These are phyloP conservation scores for Aspergillus campestris DNA, from an alignment of 495 filamentous ascomycete species.

Conservation along the genomic window DNA sequence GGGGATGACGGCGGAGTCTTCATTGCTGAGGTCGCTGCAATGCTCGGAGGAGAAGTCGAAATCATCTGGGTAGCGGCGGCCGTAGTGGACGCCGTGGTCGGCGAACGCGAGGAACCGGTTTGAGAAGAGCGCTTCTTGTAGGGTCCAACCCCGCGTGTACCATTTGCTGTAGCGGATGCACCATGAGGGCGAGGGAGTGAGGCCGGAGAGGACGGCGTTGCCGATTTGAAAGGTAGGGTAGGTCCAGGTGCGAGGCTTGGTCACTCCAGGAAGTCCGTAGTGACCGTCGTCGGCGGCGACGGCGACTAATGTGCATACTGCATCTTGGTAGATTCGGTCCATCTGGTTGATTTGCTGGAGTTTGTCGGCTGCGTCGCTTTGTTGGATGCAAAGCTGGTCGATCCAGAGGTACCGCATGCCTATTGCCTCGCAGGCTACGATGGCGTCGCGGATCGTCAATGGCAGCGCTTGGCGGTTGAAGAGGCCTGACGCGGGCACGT, in stretches of 20 bases:
- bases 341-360: constrained; percentile 3
- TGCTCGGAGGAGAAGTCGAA: background rate
- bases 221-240: background rate
- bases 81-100: background rate
- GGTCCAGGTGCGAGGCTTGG: background rate
- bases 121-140: background rate
- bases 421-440: constrained; percentile 8
- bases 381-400: constrained; percentile 16
- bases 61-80: background rate
- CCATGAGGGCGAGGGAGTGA: background rate
- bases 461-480: constrained; percentile 4
- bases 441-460: constrained; percentile 17
- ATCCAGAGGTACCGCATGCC: constrained; percentile 20
- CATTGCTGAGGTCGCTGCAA: background rate
- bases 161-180: background rate
- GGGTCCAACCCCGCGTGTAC: background rate
- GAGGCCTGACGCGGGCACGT: background rate
- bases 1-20: background rate
- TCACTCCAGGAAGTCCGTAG: constrained; percentile 1
- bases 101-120: background rate
- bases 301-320: background rate
- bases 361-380: constrained; percentile 1
- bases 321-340: constrained; percentile 2
- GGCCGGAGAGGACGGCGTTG: background rate
- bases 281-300: background rate